These are phyloP conservation scores for Conoideocrella luteorostrata DNA, from an alignment of 2,329 filamentous ascomycete species.

Conservation along the genomic window DNA sequence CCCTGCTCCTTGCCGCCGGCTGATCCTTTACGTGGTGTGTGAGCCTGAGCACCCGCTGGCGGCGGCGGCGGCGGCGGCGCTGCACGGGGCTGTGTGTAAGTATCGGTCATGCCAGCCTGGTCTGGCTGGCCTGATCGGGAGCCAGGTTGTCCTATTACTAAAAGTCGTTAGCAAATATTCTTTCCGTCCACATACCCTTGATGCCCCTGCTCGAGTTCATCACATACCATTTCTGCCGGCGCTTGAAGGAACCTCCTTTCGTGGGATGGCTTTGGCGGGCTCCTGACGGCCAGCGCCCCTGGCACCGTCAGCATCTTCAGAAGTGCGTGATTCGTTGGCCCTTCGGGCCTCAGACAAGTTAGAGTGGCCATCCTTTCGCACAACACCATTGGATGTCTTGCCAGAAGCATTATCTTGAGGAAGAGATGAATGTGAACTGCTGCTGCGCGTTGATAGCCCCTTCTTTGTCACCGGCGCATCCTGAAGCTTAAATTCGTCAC, in stretches of 20 bases:
- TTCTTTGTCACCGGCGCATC: slow-evolving; percentile 67
- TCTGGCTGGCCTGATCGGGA: slow-evolving; percentile 3
- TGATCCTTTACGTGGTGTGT: slow-evolving; percentile 40
- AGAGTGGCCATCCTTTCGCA: slow-evolving; percentile 18
- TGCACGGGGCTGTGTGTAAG: slow-evolving; percentile 52
- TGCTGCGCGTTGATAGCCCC: slow-evolving; percentile 32
- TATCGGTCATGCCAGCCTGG: slow-evolving; percentile 32
- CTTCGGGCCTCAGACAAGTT: slow-evolving; percentile 23
- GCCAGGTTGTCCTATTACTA: slow-evolving; percentile 7
- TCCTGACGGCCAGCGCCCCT: slow-evolving; percentile 33
- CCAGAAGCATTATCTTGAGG: slow-evolving; percentile 28
- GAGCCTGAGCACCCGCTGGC: slow-evolving; percentile 17
- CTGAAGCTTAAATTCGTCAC: slow-evolving; percentile 65
- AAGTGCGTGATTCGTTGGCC: slow-evolving; percentile 43
- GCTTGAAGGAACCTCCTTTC: slow-evolving; percentile 55
- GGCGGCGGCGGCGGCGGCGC: slow-evolving; percentile 49
- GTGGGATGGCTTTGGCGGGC: slow-evolving; percentile 44
- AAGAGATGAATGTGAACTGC: slow-evolving; percentile 35
- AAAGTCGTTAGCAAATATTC: not conserved
- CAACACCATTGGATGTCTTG: slow-evolving; percentile 28
- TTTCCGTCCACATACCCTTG: too few species aligned
- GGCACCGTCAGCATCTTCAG: slow-evolving; percentile 49
- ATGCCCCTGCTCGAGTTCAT: not conserved
- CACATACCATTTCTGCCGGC: slow-evolving; percentile 36
- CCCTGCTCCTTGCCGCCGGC: slow-evolving; percentile 32